Evolutionary conservation across 192 early-diverging fungal genomes (phyloP), one percentile per base, ranked within the genome.

Genomic region (Linnemannia schmuckeri): DNA sequence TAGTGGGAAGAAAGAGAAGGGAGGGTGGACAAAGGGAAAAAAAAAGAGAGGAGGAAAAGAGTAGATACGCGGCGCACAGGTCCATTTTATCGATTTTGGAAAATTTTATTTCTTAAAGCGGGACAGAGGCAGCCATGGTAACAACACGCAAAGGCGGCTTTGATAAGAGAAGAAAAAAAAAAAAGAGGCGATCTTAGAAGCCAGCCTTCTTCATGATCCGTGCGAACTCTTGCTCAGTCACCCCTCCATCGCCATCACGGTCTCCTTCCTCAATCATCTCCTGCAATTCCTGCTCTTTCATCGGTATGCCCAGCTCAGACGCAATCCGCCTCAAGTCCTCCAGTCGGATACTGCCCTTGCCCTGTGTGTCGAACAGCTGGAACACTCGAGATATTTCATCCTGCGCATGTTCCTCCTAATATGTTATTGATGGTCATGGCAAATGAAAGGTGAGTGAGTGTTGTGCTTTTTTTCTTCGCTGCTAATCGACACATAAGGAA

Each of bases 261-360:
- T 69, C 79, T 3, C 76, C 79, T 42, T 87, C 85, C 35, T 87
- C 85, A 61, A 87, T 77, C 85, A 87, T 87, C 78, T 87, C 85
- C 9, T 72, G 78, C 47, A 87, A 55, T 30, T 87, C 79, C 35
- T 74, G 76, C 7, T 87, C 85, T 20, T 55, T 81, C 68, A 87
- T 72, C 13, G 63, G 35, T 2, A 81, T 78, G 6, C 57, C 79
- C 7, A 87, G 72, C 54, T 87, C 85, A 2, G 46, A 46, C 0
- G 85, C 76, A 6, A 87, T 71, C 4, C 85, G 85, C 49, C 79
- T 42, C 22, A 87, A 54, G n/a, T 87, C 85, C 72, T 87, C 85
- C 3, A 87, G 10, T 15, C 76, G 54, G 18, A 87, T 81, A 10
- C 40, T 35, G 0, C 85, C 85, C 55, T 75, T 81, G 37, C 72